Evolutionary conservation across 371 early-diverging fungal species (phyloP), one percentile per base, ranked within the genome.

Genomic region (Mortierella sp.): DNA sequence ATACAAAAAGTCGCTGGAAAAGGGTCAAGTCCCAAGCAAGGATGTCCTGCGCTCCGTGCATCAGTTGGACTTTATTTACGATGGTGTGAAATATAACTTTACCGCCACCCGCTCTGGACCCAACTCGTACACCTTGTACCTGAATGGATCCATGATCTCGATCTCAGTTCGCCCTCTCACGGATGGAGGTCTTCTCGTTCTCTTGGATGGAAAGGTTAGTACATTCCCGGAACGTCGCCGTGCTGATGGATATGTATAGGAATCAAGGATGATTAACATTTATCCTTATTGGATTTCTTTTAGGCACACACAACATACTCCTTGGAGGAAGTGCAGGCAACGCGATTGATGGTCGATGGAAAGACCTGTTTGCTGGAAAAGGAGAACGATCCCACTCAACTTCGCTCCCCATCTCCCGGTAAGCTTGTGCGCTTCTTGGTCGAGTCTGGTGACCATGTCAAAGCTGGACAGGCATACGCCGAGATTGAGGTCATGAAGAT

Each of bases 401-500:
- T 99, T 59, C 91, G 96, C 61, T 89, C 93, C 49, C 96, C 97
- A 54, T 95, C 95, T 28, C 95, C 98, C n/a, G 99, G 99, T 63
- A 97, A 99, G 82, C 89, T 99, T 48, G 95, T 97, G 39, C 87
- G 96, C 34, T 93, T 91, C 80, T 83, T 96, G 54, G 88, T 96
- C 21, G 96, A 95, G 48, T 94, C 96, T 46, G 98, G 98, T 39
- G 91, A 89, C 64, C 95, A 95, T 64, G 87, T 99, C 55, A 87
- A 89, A 38, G 86, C 92, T 49, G 95, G 95, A 57, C 91, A 96
- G 71, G 95, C 96, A 4, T 97, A 92, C 82, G 96, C 98, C 47
- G 99, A 99, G 81, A 97, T 99, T 78, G 99, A 99, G 90, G 98
- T 98, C 69, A 99, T 99, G 99, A 99, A 99, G 85, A 99, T 98